phyloP scores from a whole-genome alignment of 768 basidiomycete genomes.

The Hysterangium stoloniferum region DNA sequence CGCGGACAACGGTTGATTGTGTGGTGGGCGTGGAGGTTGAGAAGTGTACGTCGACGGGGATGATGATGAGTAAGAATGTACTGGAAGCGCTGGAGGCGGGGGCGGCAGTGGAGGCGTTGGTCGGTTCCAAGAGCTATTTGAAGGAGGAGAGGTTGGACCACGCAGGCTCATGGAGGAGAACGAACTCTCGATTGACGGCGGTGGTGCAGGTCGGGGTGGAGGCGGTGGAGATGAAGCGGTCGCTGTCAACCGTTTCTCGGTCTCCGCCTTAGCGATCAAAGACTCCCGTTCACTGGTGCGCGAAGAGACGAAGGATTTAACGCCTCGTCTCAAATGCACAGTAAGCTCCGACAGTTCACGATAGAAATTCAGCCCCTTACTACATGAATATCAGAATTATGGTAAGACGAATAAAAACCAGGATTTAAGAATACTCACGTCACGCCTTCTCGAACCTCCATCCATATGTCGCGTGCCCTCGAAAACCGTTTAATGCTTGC shows the following conservation, averaged over 20 bases:
- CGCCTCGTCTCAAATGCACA: conserved; percentile 46
- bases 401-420: conserved; percentile 9
- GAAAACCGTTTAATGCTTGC: conserved; percentile 67
- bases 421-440: conserved; percentile 45
- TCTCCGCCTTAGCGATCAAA: conserved; percentile 61
- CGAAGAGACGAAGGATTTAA: conserved; percentile 51
- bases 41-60: conserved; percentile 18
- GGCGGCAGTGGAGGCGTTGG: conserved; percentile 23
- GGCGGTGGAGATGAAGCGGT: conserved; percentile 23
- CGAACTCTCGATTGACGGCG: conserved; percentile 37
- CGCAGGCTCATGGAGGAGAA: conserved; percentile 53
- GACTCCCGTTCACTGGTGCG: conserved; percentile 65
- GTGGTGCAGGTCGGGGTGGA: conserved; percentile 16
- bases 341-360: conserved; percentile 64
- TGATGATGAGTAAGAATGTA: conserved; percentile 17
- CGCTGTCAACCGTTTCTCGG: conserved; percentile 52
- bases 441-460: conserved; percentile 79
- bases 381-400: conserved; percentile 24
- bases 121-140: conserved; percentile 18
- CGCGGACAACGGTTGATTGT: conserved; percentile 28
- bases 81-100: conserved; percentile 20
- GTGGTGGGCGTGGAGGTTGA: conserved; percentile 17
- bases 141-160: conserved; percentile 24
- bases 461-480: conserved; percentile 74
- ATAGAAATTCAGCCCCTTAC: conserved; percentile 89